These are phyloP conservation scores for Exophiala sp. DNA, from an alignment of 2,329 filamentous ascomycete species.

Conservation along the genomic window DNA sequence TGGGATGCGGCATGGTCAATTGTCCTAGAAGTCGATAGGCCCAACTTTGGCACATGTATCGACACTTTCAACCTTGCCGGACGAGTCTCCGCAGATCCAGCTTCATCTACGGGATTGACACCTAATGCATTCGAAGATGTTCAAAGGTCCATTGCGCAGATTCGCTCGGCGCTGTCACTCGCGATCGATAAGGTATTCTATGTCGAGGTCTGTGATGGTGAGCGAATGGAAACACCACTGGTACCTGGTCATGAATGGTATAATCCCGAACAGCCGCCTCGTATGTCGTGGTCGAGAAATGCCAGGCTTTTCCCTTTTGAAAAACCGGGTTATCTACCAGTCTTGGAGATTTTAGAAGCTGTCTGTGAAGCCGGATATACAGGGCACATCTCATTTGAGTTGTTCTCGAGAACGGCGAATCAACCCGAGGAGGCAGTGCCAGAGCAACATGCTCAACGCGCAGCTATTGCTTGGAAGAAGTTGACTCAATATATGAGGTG, in stretches of 20 bases:
- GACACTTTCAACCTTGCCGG: constrained; percentile 77
- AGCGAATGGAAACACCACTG: constrained; percentile 59
- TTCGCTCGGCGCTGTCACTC: constrained; percentile 42
- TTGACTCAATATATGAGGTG: constrained; percentile 23
- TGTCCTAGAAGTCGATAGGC: constrained; percentile 60
- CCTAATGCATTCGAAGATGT: constrained; percentile 56
- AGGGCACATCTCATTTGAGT: constrained; percentile 27
- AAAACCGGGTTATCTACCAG: constrained; percentile 63
- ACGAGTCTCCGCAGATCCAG: constrained; percentile 67
- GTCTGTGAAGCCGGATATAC: constrained; percentile 63
- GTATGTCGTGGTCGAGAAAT: constrained; percentile 79
- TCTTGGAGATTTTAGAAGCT: constrained; percentile 57
- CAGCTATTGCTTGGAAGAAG: constrained; percentile 19
- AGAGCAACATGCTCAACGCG: constrained; percentile 22
- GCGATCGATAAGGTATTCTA: constrained; percentile 64
- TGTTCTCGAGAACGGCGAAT: constrained; percentile 27
- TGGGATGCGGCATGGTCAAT: constrained; percentile 73
- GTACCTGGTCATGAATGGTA: constrained; percentile 57
- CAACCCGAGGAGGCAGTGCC: constrained; percentile 15
- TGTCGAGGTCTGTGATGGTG: constrained; percentile 72
- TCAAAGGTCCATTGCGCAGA: constrained; percentile 50
- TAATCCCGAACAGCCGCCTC: constrained; percentile 53
- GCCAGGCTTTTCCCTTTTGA: constrained; percentile 67
- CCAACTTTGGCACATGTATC: constrained; percentile 73
- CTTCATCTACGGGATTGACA: constrained; percentile 50